These are phyloP conservation scores for Perkinsus marinus DNA, from an alignment of 169 alveolate species.

Conservation along the genomic window DNA sequence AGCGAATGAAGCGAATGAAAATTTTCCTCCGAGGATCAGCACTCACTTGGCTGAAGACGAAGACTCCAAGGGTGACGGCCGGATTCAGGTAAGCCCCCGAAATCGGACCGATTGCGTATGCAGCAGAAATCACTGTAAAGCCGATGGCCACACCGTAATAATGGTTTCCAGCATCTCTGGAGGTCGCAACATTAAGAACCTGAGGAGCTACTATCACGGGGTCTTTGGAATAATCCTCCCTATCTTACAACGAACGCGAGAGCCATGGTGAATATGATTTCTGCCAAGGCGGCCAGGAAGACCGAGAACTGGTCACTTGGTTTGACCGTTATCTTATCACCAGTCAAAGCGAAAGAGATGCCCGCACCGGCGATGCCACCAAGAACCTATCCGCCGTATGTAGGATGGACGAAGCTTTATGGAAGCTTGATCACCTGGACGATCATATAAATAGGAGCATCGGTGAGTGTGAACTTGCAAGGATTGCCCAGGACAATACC, in stretches of 20 bases:
- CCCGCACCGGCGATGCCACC: background rate
- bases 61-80: background rate
- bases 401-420: too few species aligned
- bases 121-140: background rate
- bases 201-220: background rate
- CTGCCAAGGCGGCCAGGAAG: background rate
- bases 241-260: background rate
- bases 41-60: too few species aligned
- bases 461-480: background rate
- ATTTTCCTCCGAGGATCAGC: too few species aligned
- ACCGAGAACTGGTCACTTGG: background rate
- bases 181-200: background rate
- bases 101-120: background rate
- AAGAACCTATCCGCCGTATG: too few species aligned
- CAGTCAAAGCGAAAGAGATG: background rate
- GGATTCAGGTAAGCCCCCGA: background rate
- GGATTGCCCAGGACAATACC: background rate
- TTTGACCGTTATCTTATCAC: background rate
- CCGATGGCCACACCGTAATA: conserved; percentile 1
- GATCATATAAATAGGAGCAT: background rate
- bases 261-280: background rate
- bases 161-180: background rate
- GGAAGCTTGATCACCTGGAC: background rate
- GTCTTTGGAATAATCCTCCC: background rate
- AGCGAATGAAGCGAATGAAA: too few species aligned